Evolutionary conservation across 768 basidiomycete species (phyloP).

Genomic region (Rhizopogon vinicolor): DNA sequence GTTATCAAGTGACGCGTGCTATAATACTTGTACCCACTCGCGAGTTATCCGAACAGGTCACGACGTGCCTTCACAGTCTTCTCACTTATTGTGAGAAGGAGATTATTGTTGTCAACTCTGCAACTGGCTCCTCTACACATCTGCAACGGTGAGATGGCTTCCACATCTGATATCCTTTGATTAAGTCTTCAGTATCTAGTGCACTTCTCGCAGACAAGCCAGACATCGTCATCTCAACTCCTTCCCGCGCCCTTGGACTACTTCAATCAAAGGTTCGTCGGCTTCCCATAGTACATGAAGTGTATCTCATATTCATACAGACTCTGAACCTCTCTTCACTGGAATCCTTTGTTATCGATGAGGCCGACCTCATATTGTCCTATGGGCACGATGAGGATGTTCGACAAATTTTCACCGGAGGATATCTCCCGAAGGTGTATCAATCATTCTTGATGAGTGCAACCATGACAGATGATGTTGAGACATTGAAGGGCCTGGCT

Average conservation of each 20-base stretch:
- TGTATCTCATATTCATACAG: constrained; percentile 30
- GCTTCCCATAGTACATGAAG: neutral
- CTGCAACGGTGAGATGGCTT: constrained; percentile 55
- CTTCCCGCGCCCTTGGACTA: constrained; percentile 61
- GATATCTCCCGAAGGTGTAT: constrained; percentile 73
- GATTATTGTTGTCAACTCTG: constrained; percentile 69
- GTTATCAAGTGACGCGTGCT: constrained; percentile 60
- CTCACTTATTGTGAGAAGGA: constrained; percentile 77
- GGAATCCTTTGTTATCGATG: constrained; percentile 91
- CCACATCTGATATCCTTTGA: neutral
- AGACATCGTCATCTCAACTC: constrained; percentile 77
- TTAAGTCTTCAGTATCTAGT: constrained; percentile 26
- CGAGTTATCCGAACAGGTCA: constrained; percentile 90
- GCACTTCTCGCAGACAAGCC: constrained; percentile 63
- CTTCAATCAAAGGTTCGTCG: constrained; percentile 62
- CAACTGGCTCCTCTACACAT: constrained; percentile 64
- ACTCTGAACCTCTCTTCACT: constrained; percentile 60
- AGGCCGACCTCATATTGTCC: constrained; percentile 94
- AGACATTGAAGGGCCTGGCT: constrained; percentile 81
- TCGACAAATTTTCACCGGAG: constrained; percentile 62
- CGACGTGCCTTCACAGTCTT: constrained; percentile 58
- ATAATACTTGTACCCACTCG: constrained; percentile 86
- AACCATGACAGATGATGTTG: constrained; percentile 95
- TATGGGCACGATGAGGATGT: constrained; percentile 95
- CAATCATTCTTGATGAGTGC: constrained; percentile 97